Evolutionary conservation across 2,329 filamentous ascomycete species (phyloP).

Genomic region (Coniosporium tulheliwenetii): DNA sequence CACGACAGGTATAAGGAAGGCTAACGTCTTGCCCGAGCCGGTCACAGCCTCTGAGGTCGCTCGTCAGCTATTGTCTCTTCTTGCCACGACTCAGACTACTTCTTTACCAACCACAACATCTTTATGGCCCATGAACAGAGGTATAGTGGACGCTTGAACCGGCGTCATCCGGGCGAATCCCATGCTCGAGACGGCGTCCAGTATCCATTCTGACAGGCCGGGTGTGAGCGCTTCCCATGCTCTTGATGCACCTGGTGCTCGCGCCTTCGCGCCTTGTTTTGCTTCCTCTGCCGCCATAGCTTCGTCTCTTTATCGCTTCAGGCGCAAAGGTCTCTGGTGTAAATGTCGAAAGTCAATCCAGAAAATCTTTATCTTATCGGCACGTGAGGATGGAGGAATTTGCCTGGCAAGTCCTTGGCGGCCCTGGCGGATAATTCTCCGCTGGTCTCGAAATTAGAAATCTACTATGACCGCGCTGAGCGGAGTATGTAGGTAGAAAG

Average conservation of each 20-base stretch:
- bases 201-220: conserved; percentile 63
- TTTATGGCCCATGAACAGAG: conserved; percentile 76
- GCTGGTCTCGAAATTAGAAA: no score
- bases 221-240: conserved; percentile 57
- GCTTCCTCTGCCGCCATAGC: not conserved
- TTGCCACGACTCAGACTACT: no score
- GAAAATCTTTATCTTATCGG: no score
- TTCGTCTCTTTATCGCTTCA: no score
- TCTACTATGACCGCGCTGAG: no score
- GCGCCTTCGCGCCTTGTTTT: not conserved
- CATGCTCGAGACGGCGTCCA: conserved; percentile 71
- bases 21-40: conserved; percentile 77
- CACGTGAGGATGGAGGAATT: no score
- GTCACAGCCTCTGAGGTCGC: conserved; percentile 54
- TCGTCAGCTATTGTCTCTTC: conserved; percentile 4
- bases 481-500: no score
- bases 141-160: conserved; percentile 84
- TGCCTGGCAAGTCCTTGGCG: no score
- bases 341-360: no score
- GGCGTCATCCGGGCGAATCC: conserved; percentile 81
- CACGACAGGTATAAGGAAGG: conserved; percentile 71
- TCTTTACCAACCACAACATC: conserved; percentile 57
- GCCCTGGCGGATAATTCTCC: no score
- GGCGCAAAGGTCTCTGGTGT: no score
- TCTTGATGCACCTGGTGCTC: conserved; percentile 30